Evolutionary conservation across 805 yeast genomes (phyloP).

Genomic region (Brettanomyces bruxellensis): DNA sequence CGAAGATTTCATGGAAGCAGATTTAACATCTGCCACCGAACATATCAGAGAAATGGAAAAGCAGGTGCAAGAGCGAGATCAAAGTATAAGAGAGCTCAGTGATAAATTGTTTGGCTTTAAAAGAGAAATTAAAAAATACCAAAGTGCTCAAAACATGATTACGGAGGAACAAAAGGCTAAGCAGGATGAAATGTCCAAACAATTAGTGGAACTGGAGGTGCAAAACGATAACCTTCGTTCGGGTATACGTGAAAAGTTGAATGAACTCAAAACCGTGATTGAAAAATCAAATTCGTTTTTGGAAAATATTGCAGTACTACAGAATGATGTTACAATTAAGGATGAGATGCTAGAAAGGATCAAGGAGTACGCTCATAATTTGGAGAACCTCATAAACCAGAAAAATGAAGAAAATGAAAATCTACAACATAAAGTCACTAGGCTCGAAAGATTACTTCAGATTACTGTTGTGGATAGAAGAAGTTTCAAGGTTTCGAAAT

Average conservation of each 20-base stretch:
- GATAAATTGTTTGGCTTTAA: constrained; percentile 5
- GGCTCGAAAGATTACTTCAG: background rate
- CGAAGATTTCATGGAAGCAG: constrained; percentile 18
- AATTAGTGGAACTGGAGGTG: constrained; percentile 16
- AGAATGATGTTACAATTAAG: constrained; percentile 10
- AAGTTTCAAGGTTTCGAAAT: constrained; percentile 15
- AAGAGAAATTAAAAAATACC: background rate
- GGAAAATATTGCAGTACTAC: constrained; percentile 18
- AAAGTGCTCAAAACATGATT: background rate
- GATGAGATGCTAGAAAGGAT: background rate
- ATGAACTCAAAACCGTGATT: constrained; percentile 3
- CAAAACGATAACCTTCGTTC: constrained; percentile 18
- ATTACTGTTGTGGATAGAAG: constrained; percentile 10
- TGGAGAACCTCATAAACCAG: background rate
- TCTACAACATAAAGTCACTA: background rate
- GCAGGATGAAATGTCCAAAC: constrained; percentile 5
- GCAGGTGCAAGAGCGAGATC: background rate
- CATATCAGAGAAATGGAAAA: constrained; percentile 2
- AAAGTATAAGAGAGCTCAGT: constrained; percentile 4
- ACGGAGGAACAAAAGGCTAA: constrained; percentile 3
- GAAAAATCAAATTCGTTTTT: constrained; percentile 12
- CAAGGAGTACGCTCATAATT: background rate
- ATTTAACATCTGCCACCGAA: constrained; percentile 7
- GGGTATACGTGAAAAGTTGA: constrained; percentile 10
- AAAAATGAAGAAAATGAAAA: background rate